These are phyloP conservation scores for Wickerhamiella siamensis DNA, from an alignment of 805 yeast genomes.

Conservation along the genomic window DNA sequence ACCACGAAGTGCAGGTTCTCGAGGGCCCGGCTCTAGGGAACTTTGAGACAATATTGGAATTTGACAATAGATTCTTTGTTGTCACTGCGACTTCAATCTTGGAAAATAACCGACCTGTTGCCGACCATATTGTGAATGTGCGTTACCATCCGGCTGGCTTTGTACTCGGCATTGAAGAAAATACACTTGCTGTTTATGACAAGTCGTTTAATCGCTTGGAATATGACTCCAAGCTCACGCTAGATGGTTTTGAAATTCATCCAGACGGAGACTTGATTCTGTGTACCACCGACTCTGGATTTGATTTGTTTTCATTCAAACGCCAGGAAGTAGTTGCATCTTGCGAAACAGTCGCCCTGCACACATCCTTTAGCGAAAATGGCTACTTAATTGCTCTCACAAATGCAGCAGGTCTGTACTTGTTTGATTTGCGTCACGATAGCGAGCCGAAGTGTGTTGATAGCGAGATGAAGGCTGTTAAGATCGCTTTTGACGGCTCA, in stretches of 20 bases:
- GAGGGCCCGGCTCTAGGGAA: background rate
- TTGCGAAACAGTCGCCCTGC: background rate
- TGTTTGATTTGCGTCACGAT: slow-evolving; percentile 2
- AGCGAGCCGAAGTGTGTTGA: background rate
- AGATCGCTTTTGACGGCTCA: background rate
- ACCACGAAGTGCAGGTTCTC: background rate
- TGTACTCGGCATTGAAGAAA: background rate
- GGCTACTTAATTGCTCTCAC: slow-evolving; percentile 1
- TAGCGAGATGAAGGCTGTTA: background rate
- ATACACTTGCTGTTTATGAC: background rate
- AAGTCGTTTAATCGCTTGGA: background rate
- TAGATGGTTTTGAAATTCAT: background rate
- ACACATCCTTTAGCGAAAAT: background rate
- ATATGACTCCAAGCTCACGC: background rate
- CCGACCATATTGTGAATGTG: background rate
- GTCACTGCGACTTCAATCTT: background rate
- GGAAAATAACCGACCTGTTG: background rate
- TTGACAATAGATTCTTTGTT: background rate
- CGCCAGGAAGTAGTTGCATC: background rate
- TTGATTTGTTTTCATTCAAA: background rate
- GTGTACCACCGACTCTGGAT: background rate
- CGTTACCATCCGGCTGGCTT: slow-evolving; percentile 3
- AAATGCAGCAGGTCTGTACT: background rate
- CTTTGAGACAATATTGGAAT: background rate
- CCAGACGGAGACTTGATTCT: slow-evolving; percentile 4